Conservation (phyloP, 441 rosid species). For the Gossypium lobatum region DNA sequence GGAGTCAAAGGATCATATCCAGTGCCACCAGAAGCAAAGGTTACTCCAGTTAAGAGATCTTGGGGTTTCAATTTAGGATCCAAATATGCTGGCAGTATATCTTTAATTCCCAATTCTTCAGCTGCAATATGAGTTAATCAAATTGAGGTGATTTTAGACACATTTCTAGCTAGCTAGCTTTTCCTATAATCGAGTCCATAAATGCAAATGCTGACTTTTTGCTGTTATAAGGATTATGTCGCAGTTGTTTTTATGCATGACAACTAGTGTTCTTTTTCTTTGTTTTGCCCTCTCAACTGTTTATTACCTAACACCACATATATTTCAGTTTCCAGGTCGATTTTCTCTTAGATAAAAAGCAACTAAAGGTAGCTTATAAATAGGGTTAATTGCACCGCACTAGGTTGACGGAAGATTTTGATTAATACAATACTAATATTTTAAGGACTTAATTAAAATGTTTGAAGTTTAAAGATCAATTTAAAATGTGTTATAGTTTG, state of each 20-base stretch:
- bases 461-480: too few species aligned
- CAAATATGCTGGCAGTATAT: slow-evolving; percentile 54
- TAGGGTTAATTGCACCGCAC: too few species aligned
- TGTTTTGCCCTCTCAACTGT: too few species aligned
- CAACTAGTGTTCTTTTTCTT: too few species aligned
- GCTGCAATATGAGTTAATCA: slow-evolving; percentile 33
- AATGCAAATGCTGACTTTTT: not conserved
- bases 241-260: too few species aligned
- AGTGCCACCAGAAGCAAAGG: slow-evolving; percentile 74
- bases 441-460: too few species aligned
- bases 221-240: not conserved
- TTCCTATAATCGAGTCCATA: not conserved
- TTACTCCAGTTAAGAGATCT: slow-evolving; percentile 74
- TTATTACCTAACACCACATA: too few species aligned
- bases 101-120: slow-evolving; percentile 66
- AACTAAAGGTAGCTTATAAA: not conserved
- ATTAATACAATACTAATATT: too few species aligned
- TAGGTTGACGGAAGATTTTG: too few species aligned
- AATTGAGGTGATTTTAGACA: not conserved
- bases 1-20: slow-evolving; percentile 83
- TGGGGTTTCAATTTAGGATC: slow-evolving; percentile 42
- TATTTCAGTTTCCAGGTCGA: not conserved
- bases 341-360: not conserved
- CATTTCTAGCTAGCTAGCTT: too few species aligned
- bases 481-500: too few species aligned